Base-by-base conservation (phyloP, 2,329 filamentous ascomycete genomes). In the Paracamarosporium sp. region DNA sequence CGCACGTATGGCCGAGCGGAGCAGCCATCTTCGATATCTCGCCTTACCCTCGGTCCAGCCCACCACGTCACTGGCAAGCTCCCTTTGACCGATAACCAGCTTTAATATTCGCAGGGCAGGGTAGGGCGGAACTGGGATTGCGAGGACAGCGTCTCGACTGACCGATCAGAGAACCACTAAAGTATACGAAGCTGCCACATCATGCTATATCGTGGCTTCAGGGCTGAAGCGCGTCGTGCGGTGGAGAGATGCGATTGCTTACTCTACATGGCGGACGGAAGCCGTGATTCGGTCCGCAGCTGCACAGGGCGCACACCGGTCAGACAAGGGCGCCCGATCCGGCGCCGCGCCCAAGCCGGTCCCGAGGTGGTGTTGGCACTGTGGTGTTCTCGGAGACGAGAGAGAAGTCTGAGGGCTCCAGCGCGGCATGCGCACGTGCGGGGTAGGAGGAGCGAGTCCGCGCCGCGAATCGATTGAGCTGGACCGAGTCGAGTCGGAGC, bases 241-340 rank as follows among this genome's bases (percentile, higher is more conserved):
- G 55, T 43, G 55, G 53, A 55, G 41, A n/a, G n/a, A n/a, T n/a
- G n/a, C n/a, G n/a, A n/a, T n/a, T n/a, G n/a, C n/a, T n/a, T n/a
- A n/a, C n/a, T n/a, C n/a, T 43, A 57, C 52, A 20, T 4, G 35
- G 15, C 15, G 20, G 43, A 20, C 30, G 46, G 30, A 36, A 27
- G 20, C 33, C 38, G 35, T 25, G 27, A 47, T 47, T 47, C 61
- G 61, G 61, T 56, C 61, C 59, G 63, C 59, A 41, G n/a, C 59
- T 60, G 59, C 52, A 46, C 50, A 40, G 55, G 24, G 25, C 24
- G 54, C 50, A 62, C 57, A 64, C 63, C 59, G 63, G 64, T 63
- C 6, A 58, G 27, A 27, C 27, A 40, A 17, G n/a, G 36, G 36
- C 22, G 31, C 55, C 35, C 17, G 27, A 47, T n/a, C 28, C n/a